Base-by-base conservation (phyloP, 2,329 filamentous ascomycete genomes). In the Emergomyces pasteurianus region DNA sequence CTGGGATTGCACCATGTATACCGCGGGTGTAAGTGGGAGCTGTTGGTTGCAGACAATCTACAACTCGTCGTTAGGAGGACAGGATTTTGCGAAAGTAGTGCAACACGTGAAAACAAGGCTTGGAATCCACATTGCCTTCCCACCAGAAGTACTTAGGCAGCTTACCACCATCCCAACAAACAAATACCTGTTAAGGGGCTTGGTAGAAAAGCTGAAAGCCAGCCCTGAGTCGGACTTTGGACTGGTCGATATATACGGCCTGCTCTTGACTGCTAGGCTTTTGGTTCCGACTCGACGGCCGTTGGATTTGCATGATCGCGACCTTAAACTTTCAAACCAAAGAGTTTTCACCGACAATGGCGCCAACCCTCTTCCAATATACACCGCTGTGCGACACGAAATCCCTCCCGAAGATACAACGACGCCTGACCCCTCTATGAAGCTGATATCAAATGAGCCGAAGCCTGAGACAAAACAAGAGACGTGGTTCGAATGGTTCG, bases 401-500 rank as follows among this genome's bases (percentile, higher is more conserved):
- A 97, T 99, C 28, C 94, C 92, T 68, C 61, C 7, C 8, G 74
- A 74, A 42, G 75, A 73, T 63, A 70, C 67, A 5, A 70, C 66
- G 59, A 69, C 10, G 9, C 55, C 55, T 14, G 55, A 36, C 18
- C 16, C 26, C 55, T 47, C 40, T 34, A 57, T 46, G 55, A 18
- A 57, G 18, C 42, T 36, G 26, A 47, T 64, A 31, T 68, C 73
- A 8, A 74, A 72, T 63, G 72, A 68, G 63, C 68, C 74, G 2
- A 76, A 79, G 62, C 77, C 74, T 43, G 76, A 79, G 61, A 79
- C 81, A 3, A 75, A 74, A 60, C 75, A 81, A 62, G 88, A 95
- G 69, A 82, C 90, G 2, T 97, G 92, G 89, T 99, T 97, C 68
- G 92, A 99, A 68, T 97, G 94, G 92, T 96, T 94, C 67, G 94